Percentiles rank a stretch among this genome's conserved stretches.
Evolutionary conservation across 768 basidiomycete species (phyloP).

Genomic region (Leccinum aurantiacum): DNA sequence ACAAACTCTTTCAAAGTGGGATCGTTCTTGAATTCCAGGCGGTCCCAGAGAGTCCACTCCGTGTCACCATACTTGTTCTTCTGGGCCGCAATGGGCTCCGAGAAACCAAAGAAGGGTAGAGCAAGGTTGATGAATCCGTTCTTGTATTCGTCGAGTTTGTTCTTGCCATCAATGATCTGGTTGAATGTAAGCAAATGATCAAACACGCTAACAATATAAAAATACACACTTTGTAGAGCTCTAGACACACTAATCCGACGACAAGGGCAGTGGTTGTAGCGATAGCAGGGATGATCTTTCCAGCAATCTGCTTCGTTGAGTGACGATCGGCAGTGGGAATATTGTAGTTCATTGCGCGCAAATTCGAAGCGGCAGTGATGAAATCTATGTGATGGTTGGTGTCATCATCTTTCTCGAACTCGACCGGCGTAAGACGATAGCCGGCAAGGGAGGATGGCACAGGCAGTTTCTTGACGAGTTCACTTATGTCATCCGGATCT

Average conservation of each 20-base stretch:
- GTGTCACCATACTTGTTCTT: constrained; percentile 86
- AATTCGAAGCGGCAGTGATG: constrained; percentile 95
- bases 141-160: constrained; percentile 91
- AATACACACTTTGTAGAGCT: constrained; percentile 84
- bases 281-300: constrained; percentile 99
- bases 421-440: constrained; percentile 92
- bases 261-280: constrained; percentile 97
- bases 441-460: constrained; percentile 90
- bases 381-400: constrained; percentile 98
- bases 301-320: constrained; percentile 95
- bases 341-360: constrained; percentile 92
- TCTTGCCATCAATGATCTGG: constrained; percentile 94
- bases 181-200: constrained; percentile 3
- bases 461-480: constrained; percentile 70
- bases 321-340: constrained; percentile 87
- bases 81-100: constrained; percentile 87
- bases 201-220: neutral
- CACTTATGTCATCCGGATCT: constrained; percentile 53
- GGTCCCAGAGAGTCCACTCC: constrained; percentile 99
- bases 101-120: constrained; percentile 98
- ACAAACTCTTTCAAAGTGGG: constrained; percentile 86
- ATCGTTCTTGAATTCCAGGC: constrained; percentile 89
- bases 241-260: constrained; percentile 93
- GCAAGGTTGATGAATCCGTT: constrained; percentile 99
- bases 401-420: constrained; percentile 99